phyloP scores from a whole-genome alignment of 139 green algal genomes.

The Picochlorum sp. region DNA sequence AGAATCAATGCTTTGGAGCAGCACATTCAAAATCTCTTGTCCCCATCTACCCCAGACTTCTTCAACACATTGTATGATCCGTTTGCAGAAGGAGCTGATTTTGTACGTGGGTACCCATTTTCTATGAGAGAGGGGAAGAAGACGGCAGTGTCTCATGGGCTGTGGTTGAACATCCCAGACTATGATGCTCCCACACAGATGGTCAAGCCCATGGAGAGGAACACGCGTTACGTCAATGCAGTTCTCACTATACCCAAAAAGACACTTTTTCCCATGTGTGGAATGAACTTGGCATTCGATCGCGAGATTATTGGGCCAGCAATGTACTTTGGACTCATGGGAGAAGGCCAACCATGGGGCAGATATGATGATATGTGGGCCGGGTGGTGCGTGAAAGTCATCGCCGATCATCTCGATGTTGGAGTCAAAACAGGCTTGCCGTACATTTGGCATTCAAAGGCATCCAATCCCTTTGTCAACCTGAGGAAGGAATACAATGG shows the following conservation, averaged over 20 bases:
- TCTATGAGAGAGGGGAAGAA: slow-evolving; percentile 77
- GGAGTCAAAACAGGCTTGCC: slow-evolving; percentile 94
- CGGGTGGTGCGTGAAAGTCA: slow-evolving; percentile 87
- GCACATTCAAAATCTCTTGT: slow-evolving; percentile 90
- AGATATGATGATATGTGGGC: slow-evolving; percentile 99
- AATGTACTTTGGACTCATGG: slow-evolving; percentile 98
- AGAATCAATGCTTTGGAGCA: slow-evolving; percentile 92
- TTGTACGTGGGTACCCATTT: slow-evolving; percentile 70
- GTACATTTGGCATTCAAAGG: slow-evolving; percentile 97
- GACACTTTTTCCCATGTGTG: slow-evolving; percentile 94
- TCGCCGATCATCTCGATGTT: slow-evolving; percentile 85
- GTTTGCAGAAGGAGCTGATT: slow-evolving; percentile 70
- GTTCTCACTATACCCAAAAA: slow-evolving; percentile 95
- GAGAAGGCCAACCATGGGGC: slow-evolving; percentile 90
- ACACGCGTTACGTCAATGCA: slow-evolving; percentile 86
- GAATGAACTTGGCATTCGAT: slow-evolving; percentile 96
- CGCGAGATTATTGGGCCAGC: slow-evolving; percentile 79
- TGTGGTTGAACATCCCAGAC: slow-evolving; percentile 98
- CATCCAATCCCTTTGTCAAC: slow-evolving; percentile 93
- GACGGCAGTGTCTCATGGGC: slow-evolving; percentile 86
- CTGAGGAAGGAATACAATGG: slow-evolving; percentile 97
- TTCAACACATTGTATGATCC: slow-evolving; percentile 99
- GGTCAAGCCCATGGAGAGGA: slow-evolving; percentile 93
- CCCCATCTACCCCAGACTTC: slow-evolving; percentile 88
- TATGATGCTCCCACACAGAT: slow-evolving; percentile 96